Percentiles rank a stretch among this genome's conserved stretches.
phyloP scores from a whole-genome alignment of 2,329 filamentous ascomycete genomes.

The Fusarium sp. region DNA sequence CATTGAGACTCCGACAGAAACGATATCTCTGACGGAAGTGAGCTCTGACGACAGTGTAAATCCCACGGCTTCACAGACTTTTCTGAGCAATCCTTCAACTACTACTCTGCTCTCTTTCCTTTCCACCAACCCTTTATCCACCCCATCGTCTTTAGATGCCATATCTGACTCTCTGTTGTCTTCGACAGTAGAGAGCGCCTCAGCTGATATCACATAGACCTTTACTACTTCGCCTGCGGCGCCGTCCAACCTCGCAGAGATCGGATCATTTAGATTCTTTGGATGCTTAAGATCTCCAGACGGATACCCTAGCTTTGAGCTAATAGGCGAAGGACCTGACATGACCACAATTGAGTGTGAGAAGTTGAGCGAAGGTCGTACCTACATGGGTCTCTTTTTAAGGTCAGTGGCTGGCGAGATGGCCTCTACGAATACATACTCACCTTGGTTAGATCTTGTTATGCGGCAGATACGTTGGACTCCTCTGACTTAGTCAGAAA shows the following conservation, averaged over 20 bases:
- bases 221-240: not conserved
- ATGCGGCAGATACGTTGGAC: constrained; percentile 18
- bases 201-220: not conserved
- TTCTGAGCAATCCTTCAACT: too few species aligned
- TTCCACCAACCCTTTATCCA: not conserved
- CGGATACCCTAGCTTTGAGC: constrained; percentile 34
- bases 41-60: not conserved
- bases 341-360: constrained; percentile 34
- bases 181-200: not conserved
- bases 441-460: constrained; percentile 28
- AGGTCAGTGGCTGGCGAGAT: constrained; percentile 8
- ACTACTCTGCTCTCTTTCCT: not conserved
- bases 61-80: too few species aligned
- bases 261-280: constrained; percentile 21
- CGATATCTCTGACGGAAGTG: too few species aligned
- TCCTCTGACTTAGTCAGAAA: not conserved
- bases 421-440: not conserved
- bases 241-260: constrained; percentile 17
- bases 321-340: constrained; percentile 4
- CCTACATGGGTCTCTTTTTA: constrained; percentile 22
- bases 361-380: not conserved
- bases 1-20: too few species aligned
- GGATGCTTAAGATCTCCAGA: constrained; percentile 31
- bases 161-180: not conserved
- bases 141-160: not conserved